Conservation (phyloP, 495 filamentous ascomycete genomes). For the Penicillium paradoxum region DNA sequence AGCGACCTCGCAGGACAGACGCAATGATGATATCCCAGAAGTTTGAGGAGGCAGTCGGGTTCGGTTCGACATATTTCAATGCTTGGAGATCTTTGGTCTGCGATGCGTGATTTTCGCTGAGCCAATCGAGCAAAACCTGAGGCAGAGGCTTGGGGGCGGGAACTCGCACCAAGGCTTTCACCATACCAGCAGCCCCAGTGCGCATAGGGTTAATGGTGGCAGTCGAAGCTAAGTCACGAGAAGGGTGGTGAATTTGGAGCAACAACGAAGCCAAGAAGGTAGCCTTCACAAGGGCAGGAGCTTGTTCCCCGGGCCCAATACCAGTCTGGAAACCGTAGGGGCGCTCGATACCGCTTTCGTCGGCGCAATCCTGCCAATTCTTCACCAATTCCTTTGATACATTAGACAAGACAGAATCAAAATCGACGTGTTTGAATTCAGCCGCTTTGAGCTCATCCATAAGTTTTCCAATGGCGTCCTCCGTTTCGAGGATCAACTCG, state of each 20-base stretch:
- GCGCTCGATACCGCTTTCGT: constrained; percentile 37
- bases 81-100: constrained; percentile 54
- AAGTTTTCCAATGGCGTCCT: constrained; percentile 39
- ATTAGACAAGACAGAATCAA: constrained; percentile 51
- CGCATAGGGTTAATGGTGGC: constrained; percentile 22
- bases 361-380: constrained; percentile 54
- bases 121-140: constrained; percentile 72
- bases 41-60: constrained; percentile 62
- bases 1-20: constrained; percentile 63
- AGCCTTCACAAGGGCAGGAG: constrained; percentile 61
- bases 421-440: constrained; percentile 48
- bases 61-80: constrained; percentile 57
- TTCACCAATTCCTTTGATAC: constrained; percentile 50
- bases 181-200: constrained; percentile 25
- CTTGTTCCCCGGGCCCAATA: constrained; percentile 60
- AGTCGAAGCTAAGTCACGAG: constrained; percentile 29
- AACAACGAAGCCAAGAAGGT: constrained; percentile 66
- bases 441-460: constrained; percentile 54
- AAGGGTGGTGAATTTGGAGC: constrained; percentile 70
- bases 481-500: constrained; percentile 42
- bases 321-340: constrained; percentile 45
- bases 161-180: constrained; percentile 30
- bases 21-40: constrained; percentile 78
- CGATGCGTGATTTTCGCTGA: constrained; percentile 62
- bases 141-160: constrained; percentile 54